Evolutionary conservation across 495 filamentous ascomycete species (phyloP).

Genomic region (Talaromyces borbonicus): DNA sequence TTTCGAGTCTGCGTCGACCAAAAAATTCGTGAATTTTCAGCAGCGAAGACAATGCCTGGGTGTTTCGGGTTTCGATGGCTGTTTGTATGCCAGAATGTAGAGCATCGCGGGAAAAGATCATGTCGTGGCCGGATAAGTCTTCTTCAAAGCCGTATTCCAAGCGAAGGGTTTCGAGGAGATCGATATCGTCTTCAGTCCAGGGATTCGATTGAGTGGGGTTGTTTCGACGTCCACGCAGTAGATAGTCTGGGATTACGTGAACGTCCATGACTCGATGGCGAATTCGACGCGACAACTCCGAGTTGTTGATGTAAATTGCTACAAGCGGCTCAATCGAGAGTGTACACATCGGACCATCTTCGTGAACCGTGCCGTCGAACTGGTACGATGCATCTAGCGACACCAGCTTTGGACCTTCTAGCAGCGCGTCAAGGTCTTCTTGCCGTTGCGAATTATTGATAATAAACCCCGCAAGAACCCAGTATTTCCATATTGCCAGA

Average conservation of each 20-base stretch:
- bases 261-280: constrained; percentile 11
- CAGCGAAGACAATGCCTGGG: constrained; percentile 20
- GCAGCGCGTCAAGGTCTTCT: constrained; percentile 10
- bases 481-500: constrained; percentile 23
- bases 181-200: constrained; percentile 7
- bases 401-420: too few species aligned
- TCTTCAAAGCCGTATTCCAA: constrained; percentile 17
- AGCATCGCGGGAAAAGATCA: constrained; percentile 16
- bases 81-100: constrained; percentile 28
- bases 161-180: constrained; percentile 29
- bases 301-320: constrained; percentile 11
- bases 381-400: too few species aligned
- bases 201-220: neutral
- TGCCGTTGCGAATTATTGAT: constrained; percentile 15
- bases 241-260: constrained; percentile 14
- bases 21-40: constrained; percentile 33
- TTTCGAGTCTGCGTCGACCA: constrained; percentile 12
- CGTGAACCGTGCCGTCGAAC: too few species aligned
- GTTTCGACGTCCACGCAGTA: constrained; percentile 18
- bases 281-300: constrained; percentile 1
- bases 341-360: too few species aligned
- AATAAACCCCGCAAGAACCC: constrained; percentile 20
- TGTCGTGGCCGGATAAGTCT: neutral
- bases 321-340: constrained; percentile 17
- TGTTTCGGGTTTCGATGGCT: constrained; percentile 22